Conservation (phyloP, 2,329 filamentous ascomycete species). For the Venturia oleaginea region DNA sequence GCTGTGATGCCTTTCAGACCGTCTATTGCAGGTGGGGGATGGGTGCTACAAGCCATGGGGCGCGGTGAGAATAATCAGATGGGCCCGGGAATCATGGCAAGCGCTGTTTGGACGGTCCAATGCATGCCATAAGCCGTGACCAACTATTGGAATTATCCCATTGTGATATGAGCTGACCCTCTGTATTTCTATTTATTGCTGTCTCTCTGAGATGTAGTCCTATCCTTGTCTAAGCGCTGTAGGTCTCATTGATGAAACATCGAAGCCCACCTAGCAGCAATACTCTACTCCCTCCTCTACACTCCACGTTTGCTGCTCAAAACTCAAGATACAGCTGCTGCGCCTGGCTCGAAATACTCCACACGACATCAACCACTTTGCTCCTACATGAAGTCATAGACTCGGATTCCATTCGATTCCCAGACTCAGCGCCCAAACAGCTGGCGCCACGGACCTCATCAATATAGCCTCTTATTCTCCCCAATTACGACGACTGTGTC, state of each 20-base stretch:
- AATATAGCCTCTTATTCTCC: neutral
- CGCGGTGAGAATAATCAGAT: slow-evolving; percentile 3
- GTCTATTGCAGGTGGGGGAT: neutral
- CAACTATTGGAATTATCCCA: neutral
- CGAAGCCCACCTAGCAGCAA: neutral
- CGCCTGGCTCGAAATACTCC: neutral
- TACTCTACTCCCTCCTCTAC: neutral
- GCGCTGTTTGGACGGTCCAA: neutral
- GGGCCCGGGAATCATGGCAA: neutral
- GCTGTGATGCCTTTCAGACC: neutral
- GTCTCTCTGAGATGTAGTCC: neutral
- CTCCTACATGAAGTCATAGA: neutral
- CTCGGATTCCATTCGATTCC: neutral
- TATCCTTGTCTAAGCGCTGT: neutral
- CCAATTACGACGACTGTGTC: neutral
- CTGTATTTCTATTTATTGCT: neutral
- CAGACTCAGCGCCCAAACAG: neutral
- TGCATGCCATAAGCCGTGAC: slow-evolving; percentile 4
- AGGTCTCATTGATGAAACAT: neutral
- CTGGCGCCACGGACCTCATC: neutral
- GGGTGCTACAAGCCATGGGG: neutral
- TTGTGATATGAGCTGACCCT: neutral
- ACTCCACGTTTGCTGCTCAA: neutral
- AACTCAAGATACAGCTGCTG: neutral
- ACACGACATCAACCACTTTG: neutral